Conservation (phyloP, 2,329 filamentous ascomycete species). For the Cladosporium phlei region DNA sequence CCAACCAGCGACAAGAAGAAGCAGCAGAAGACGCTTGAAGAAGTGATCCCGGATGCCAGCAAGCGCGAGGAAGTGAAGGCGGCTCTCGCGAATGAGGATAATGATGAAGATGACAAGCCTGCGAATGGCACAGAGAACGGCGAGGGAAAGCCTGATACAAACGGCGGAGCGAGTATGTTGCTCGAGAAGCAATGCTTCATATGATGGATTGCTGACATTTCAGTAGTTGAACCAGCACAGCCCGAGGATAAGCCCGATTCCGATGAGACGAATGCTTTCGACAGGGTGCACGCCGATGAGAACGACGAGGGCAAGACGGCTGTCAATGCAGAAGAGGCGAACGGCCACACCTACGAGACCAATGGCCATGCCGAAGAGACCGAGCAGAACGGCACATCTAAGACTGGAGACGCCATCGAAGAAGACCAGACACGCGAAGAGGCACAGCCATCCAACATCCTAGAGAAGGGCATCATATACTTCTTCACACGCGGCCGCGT, state of each 20-base stretch:
- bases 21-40: slow-evolving; percentile 51
- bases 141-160: slow-evolving; percentile 16
- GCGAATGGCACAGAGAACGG: slow-evolving; percentile 10
- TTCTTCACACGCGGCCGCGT: slow-evolving; percentile 83
- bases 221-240: slow-evolving; percentile 18
- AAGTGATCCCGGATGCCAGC: slow-evolving; percentile 42
- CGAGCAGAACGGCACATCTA: no score
- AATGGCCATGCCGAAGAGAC: slow-evolving; percentile 9
- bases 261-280: slow-evolving; percentile 23
- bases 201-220: slow-evolving; percentile 9
- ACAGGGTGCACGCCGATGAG: slow-evolving; percentile 29
- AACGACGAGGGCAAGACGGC: slow-evolving; percentile 24
- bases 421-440: slow-evolving; percentile 49
- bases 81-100: slow-evolving; percentile 3
- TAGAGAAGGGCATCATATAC: slow-evolving; percentile 87
- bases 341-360: slow-evolving; percentile 4
- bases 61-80: slow-evolving; percentile 17
- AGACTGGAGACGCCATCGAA: slow-evolving; percentile 40
- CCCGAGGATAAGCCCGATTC: slow-evolving; percentile 23
- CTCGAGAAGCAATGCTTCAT: slow-evolving; percentile 10
- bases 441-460: slow-evolving; percentile 55
- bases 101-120: background rate
- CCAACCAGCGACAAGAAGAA: slow-evolving; percentile 36
- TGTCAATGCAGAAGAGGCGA: slow-evolving; percentile 6
- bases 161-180: slow-evolving; percentile 15